These are phyloP conservation scores for Trametes cinnabarina DNA, from an alignment of 768 basidiomycete genomes.

Conservation along the genomic window DNA sequence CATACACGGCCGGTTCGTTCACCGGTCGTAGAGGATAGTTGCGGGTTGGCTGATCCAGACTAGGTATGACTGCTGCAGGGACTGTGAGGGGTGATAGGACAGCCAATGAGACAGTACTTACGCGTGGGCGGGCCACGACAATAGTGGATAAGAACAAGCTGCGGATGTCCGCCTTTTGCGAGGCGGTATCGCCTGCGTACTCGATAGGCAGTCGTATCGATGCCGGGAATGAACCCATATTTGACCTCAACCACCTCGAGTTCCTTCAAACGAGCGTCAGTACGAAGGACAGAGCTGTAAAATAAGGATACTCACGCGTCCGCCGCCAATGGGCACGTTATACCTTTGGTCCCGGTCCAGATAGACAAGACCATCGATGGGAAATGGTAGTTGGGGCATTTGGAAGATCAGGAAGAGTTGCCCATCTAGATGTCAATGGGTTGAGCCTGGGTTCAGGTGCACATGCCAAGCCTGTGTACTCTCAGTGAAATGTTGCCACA, in stretches of 20 bases:
- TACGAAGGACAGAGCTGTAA: not conserved
- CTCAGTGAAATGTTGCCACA: no score
- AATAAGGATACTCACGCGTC: conserved; percentile 49
- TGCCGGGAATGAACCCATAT: conserved; percentile 72
- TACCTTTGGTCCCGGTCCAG: conserved; percentile 70
- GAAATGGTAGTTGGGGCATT: conserved; percentile 56
- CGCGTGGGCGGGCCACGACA: conserved; percentile 59
- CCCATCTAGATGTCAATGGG: conserved; percentile 47
- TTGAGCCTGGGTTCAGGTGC: not conserved
- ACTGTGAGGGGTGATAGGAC: conserved; percentile 13
- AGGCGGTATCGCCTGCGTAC: conserved; percentile 71
- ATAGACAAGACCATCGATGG: conserved; percentile 74
- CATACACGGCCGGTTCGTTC: conserved; percentile 66
- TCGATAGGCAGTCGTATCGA: conserved; percentile 64
- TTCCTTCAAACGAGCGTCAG: conserved; percentile 46
- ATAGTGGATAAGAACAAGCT: conserved; percentile 77
- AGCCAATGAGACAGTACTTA: conserved; percentile 37
- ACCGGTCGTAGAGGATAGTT: conserved; percentile 66
- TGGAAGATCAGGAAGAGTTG: conserved; percentile 66
- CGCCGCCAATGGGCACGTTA: conserved; percentile 45
- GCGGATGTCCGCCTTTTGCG: conserved; percentile 67
- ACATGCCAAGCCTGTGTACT: not conserved
- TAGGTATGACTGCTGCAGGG: conserved; percentile 54
- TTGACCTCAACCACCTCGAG: conserved; percentile 74
- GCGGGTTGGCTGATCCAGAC: conserved; percentile 62